These are phyloP conservation scores for Mycena indigotica DNA, from an alignment of 768 basidiomycete species.

Conservation along the genomic window DNA sequence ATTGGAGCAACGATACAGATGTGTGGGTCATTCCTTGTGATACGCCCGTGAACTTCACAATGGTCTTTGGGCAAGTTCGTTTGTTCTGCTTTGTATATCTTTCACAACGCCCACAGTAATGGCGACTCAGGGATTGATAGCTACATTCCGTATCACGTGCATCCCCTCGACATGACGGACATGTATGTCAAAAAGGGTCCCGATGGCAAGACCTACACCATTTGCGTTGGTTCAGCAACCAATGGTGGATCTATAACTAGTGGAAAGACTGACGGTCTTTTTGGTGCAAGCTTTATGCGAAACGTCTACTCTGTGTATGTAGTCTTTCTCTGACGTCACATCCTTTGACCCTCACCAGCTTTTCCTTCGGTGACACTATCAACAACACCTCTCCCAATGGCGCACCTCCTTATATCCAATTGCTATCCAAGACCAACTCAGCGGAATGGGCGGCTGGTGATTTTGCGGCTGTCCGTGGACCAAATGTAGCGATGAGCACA, in stretches of 20 bases:
- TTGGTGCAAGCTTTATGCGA: constrained; percentile 14
- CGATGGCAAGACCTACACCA: constrained; percentile 7
- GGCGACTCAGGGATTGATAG: not conserved
- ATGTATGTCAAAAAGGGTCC: not conserved
- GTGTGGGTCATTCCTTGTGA: constrained; percentile 16
- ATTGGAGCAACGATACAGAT: constrained; percentile 5
- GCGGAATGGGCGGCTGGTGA: not conserved
- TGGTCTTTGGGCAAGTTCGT: constrained; percentile 4
- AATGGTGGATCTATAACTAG: constrained; percentile 4
- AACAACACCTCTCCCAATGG: not conserved
- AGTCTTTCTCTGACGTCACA: not conserved
- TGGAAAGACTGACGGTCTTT: not conserved
- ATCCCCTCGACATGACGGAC: constrained; percentile 16
- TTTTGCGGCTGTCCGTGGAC: not conserved
- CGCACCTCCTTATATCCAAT: constrained; percentile 5
- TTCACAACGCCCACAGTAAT: not conserved
- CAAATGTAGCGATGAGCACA: not conserved
- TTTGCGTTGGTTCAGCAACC: constrained; percentile 6
- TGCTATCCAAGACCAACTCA: constrained; percentile 5
- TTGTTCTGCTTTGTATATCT: not conserved
- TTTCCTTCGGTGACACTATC: constrained; percentile 4
- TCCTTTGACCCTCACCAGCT: not conserved
- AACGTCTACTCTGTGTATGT: constrained; percentile 14
- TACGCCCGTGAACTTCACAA: not conserved
- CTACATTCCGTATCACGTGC: constrained; percentile 4